These are phyloP conservation scores for Leavenworthia alabamica DNA, from an alignment of 345 rosid genomes.

Conservation along the genomic window DNA sequence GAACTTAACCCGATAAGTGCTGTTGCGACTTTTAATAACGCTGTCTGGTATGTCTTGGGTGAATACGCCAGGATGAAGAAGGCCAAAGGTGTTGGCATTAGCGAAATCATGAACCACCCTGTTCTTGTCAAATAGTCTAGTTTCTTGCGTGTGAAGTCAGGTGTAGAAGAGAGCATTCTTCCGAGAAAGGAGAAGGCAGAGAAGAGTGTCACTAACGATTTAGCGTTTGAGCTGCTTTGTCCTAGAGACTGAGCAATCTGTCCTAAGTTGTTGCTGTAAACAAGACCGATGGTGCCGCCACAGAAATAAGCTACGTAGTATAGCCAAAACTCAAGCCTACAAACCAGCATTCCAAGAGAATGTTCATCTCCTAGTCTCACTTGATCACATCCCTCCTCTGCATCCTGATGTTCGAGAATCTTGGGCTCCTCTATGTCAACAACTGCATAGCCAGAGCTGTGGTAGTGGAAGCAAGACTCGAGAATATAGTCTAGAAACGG, in stretches of 20 bases:
- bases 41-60: slow-evolving; percentile 31
- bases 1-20: slow-evolving; percentile 69
- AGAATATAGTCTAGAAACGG: slow-evolving; percentile 41
- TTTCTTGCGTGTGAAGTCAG: slow-evolving; percentile 67
- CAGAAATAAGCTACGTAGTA: slow-evolving; percentile 65
- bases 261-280: slow-evolving; percentile 80
- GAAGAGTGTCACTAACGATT: slow-evolving; percentile 54
- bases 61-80: slow-evolving; percentile 46
- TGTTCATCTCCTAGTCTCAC: slow-evolving; percentile 68
- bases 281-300: slow-evolving; percentile 73
- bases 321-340: slow-evolving; percentile 73
- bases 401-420: slow-evolving; percentile 39
- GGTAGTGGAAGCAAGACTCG: slow-evolving; percentile 43
- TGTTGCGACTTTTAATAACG: slow-evolving; percentile 37
- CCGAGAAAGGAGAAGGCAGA: slow-evolving; percentile 83
- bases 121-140: slow-evolving; percentile 49
- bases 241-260: slow-evolving; percentile 76
- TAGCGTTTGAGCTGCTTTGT: slow-evolving; percentile 27
- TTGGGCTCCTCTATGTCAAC: slow-evolving; percentile 72
- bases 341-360: slow-evolving; percentile 38
- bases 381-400: slow-evolving; percentile 35
- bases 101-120: slow-evolving; percentile 66
- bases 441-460: slow-evolving; percentile 49
- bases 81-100: slow-evolving; percentile 66
- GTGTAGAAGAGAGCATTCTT: slow-evolving; percentile 68